Evolutionary conservation across 2,329 filamentous ascomycete genomes (phyloP).

Genomic region (Geosmithia flava): DNA sequence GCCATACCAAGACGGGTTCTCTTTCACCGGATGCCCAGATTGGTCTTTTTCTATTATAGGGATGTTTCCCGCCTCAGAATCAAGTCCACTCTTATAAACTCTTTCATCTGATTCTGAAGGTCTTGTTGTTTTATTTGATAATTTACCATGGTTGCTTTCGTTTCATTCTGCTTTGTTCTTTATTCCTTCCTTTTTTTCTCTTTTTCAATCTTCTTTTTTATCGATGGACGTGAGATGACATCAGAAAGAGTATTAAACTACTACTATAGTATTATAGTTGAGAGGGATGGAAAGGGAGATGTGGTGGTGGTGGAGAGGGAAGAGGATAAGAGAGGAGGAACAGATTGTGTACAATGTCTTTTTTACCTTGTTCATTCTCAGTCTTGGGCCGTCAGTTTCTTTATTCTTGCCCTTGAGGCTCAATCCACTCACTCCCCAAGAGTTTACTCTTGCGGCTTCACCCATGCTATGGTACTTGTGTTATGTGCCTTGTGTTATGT

Average conservation of each 20-base stretch:
- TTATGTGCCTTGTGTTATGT: no score
- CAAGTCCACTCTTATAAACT: neutral
- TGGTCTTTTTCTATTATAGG: neutral
- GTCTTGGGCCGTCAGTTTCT: neutral
- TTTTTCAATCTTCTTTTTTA: neutral
- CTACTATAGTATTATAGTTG: no score
- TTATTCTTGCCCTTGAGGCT: neutral
- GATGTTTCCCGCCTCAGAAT: neutral
- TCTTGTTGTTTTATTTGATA: neutral
- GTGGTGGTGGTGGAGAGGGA: no score
- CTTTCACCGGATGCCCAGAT: neutral
- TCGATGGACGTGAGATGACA: neutral
- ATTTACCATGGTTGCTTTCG: neutral
- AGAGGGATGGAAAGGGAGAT: no score
- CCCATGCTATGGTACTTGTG: no score
- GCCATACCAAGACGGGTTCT: neutral
- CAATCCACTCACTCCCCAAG: neutral
- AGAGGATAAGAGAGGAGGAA: neutral
- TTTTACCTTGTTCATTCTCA: neutral
- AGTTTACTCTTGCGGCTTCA: no score
- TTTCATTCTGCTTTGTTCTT: neutral
- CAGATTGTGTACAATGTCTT: neutral
- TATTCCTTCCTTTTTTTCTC: neutral
- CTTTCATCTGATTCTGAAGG: neutral
- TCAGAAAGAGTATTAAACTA: neutral